These are phyloP conservation scores for Euphorbia pulcherrima DNA, from an alignment of 345 rosid genomes.

Conservation along the genomic window DNA sequence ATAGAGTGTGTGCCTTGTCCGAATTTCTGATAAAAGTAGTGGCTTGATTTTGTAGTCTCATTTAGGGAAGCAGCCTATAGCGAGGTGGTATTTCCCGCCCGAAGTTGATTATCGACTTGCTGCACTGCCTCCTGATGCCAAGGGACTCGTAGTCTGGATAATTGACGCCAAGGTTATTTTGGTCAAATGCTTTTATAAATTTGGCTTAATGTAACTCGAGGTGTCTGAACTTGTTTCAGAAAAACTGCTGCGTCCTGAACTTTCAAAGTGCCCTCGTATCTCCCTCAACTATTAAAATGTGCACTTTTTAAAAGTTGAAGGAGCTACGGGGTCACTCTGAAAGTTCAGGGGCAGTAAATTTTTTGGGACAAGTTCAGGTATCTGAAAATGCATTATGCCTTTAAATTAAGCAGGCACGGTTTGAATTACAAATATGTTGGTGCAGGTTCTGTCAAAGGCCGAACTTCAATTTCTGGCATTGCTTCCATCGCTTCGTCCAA, in stretches of 20 bases:
- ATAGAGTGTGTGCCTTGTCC: background rate
- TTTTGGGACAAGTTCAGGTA: background rate
- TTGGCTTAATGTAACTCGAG: no score
- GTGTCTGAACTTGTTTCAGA: no score
- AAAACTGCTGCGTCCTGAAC: no score
- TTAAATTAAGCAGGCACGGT: no score
- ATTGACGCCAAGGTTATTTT: conserved; percentile 80
- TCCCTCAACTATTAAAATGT: no score
- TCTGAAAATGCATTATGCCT: no score
- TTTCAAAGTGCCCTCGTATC: no score
- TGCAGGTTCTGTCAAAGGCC: conserved; percentile 77
- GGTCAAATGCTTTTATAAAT: background rate
- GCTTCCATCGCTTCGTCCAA: conserved; percentile 82
- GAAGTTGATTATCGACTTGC: conserved; percentile 81
- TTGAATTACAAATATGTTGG: background rate
- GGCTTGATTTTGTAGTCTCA: conserved; percentile 46
- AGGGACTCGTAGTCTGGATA: conserved; percentile 84
- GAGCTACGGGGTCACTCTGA: no score
- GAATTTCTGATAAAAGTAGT: background rate
- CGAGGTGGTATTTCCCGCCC: conserved; percentile 94
- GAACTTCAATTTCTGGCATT: conserved; percentile 84
- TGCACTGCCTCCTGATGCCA: conserved; percentile 66
- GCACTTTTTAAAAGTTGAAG: no score
- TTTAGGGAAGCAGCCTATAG: conserved; percentile 90
- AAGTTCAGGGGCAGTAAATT: no score